Evolutionary conservation across 2,329 filamentous ascomycete genomes (phyloP), one percentile per base, ranked within the genome.

Genomic region (Colletotrichum echinochloae): DNA sequence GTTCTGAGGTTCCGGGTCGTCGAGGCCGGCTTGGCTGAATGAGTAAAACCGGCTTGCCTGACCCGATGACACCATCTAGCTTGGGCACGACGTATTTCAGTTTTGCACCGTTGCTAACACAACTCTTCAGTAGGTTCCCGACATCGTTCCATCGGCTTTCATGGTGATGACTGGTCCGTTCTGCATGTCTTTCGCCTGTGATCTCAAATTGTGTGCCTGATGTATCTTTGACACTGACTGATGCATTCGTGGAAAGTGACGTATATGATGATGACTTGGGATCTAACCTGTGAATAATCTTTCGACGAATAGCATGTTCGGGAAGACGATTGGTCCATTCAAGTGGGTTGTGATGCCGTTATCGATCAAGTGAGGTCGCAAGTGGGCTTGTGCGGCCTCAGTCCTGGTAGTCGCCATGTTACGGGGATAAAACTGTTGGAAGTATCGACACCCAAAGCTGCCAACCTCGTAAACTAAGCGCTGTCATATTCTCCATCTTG

Each of bases 41-140:
- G 90, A 91, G 86, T 92, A 90, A 48, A 87, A 88, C 76, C 81
- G 88, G 90, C 89, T 90, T 88, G 83, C 88, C 90, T 91, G 88
- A 71, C 18, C 3, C 2, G 23, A 59, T 49, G 20, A n/a, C 51
- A 41, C 44, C 28, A 28, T 46, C 16, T 12, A 30, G 20, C n/a
- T 62, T 54, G n/a, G 12, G 33, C 14, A 51, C 23, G 23, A 26
- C 18, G 8, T n/a, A 20, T 39, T n/a, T 9, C 9, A 23, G 11
- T 0, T 44, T 35, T n/a, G 26, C 46, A 59, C 46, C 7, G 14
- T 39, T 44, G 54, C 66, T 70, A 66, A 70, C 7, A 23, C n/a
- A 12, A 18, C 14, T 35, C 44, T 28, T 20, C 9, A 3, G 26
- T 18, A 37, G 41, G 46, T 5, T 48, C 23, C 16, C n/a, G 6